Percentiles rank a stretch among this genome's conserved stretches.
Evolutionary conservation across 73 alveolate genomes (phyloP).

Genomic region (Tetrahymena borealis): DNA sequence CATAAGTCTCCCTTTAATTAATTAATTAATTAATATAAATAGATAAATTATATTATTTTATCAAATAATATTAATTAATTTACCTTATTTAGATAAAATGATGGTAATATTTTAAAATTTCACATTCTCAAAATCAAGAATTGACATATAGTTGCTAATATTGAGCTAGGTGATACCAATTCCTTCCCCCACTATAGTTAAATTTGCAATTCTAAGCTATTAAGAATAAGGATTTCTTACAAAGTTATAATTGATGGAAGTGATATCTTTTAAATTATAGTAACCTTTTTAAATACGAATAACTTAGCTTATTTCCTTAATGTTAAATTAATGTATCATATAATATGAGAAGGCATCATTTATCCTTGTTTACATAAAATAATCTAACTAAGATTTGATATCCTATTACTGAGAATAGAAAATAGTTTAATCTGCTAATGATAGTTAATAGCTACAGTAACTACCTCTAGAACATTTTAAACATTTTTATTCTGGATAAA

Average conservation of each 20-base stretch:
- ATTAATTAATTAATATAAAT: no score
- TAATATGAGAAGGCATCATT: neutral
- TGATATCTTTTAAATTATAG: neutral
- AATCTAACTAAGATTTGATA: neutral
- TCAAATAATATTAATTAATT: neutral
- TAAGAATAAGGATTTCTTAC: neutral
- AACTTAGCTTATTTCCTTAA: neutral
- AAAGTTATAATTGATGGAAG: neutral
- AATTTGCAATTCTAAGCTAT: neutral
- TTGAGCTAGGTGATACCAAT: neutral
- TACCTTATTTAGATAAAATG: neutral
- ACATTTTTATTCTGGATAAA: neutral
- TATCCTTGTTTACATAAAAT: neutral
- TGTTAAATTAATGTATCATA: neutral
- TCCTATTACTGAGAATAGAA: neutral
- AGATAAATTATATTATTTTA: neutral
- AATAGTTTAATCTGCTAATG: neutral
- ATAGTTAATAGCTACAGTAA: neutral
- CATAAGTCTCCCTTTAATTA: neutral
- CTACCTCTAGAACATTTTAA: neutral
- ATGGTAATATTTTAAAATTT: neutral
- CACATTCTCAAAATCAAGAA: neutral
- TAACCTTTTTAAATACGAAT: neutral
- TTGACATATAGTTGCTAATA: neutral
- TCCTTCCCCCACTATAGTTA: neutral